Evolutionary conservation across 352 stramenopile species (phyloP).

Genomic region (Phytopythium helicoides): DNA sequence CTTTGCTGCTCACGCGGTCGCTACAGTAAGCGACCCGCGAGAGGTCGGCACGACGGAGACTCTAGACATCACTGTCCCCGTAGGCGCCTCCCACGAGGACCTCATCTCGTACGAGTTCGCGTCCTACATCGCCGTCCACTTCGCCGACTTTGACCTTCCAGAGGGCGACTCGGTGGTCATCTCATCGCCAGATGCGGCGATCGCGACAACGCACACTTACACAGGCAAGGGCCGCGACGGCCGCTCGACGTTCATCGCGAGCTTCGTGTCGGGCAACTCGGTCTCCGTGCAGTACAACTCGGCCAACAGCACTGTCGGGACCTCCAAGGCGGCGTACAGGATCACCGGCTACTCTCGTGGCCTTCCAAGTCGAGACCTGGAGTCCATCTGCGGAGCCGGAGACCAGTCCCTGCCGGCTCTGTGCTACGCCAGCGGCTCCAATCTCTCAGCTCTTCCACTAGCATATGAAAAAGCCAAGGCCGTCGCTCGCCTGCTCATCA

Average conservation of each 20-base stretch:
- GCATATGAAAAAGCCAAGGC: slow-evolving; percentile 41
- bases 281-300: slow-evolving; percentile 49
- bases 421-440: slow-evolving; percentile 31
- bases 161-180: slow-evolving; percentile 49
- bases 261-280: slow-evolving; percentile 34
- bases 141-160: slow-evolving; percentile 49
- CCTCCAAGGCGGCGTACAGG: slow-evolving; percentile 29
- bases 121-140: slow-evolving; percentile 56
- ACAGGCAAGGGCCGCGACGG: slow-evolving; percentile 32
- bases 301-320: slow-evolving; percentile 27
- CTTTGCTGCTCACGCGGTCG: background rate
- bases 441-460: slow-evolving; percentile 25
- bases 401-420: slow-evolving; percentile 54
- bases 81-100: slow-evolving; percentile 25
- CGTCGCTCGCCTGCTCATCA: slow-evolving; percentile 59
- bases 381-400: slow-evolving; percentile 46
- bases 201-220: slow-evolving; percentile 26
- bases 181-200: slow-evolving; percentile 23
- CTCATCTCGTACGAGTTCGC: slow-evolving; percentile 41
- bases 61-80: slow-evolving; percentile 22
- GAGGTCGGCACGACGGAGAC: slow-evolving; percentile 33
- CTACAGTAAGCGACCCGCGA: too few species aligned
- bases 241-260: slow-evolving; percentile 39
- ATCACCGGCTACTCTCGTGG: slow-evolving; percentile 48
- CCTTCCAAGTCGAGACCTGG: slow-evolving; percentile 23